These are phyloP conservation scores for Lipomyces kockii DNA, from an alignment of 805 yeast species.

Conservation along the genomic window DNA sequence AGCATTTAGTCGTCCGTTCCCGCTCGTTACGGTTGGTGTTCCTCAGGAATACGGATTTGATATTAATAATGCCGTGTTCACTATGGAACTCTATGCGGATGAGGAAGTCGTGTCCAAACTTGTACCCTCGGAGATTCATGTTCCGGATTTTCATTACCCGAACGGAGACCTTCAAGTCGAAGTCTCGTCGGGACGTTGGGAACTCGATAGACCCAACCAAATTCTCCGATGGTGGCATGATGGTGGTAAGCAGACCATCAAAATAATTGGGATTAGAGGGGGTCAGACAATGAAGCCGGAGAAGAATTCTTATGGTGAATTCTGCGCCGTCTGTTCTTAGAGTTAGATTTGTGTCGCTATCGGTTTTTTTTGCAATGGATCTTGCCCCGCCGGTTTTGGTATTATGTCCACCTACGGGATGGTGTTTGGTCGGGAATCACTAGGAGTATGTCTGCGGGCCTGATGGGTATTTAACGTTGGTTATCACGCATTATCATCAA, in stretches of 20 bases:
- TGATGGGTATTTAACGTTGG: neutral
- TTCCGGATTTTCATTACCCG: constrained; percentile 77
- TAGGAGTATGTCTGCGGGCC: neutral
- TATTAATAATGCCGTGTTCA: constrained; percentile 53
- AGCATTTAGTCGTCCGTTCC: constrained; percentile 79
- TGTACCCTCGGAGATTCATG: constrained; percentile 61
- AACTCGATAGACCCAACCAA: constrained; percentile 57
- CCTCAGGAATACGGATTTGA: constrained; percentile 64
- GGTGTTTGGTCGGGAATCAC: constrained; percentile 4
- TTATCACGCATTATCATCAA: neutral
- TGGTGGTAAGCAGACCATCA: constrained; percentile 48
- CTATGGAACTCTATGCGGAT: constrained; percentile 47
- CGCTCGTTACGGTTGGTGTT: constrained; percentile 65
- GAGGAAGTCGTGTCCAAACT: constrained; percentile 15
- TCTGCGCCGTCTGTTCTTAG: neutral
- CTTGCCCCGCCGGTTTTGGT: neutral
- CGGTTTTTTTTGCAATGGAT: neutral
- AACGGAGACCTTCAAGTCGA: constrained; percentile 54
- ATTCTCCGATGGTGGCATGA: constrained; percentile 74
- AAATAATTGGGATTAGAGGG: constrained; percentile 31
- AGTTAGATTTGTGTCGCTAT: neutral
- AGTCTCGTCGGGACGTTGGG: constrained; percentile 61
- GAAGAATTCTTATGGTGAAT: neutral
- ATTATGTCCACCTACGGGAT: neutral
- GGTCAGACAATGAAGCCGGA: constrained; percentile 9